Percentiles rank a stretch among this genome's conserved stretches.
Conservation (phyloP, 1,284 basidiomycete genomes). For the Kwoniella shivajii region DNA sequence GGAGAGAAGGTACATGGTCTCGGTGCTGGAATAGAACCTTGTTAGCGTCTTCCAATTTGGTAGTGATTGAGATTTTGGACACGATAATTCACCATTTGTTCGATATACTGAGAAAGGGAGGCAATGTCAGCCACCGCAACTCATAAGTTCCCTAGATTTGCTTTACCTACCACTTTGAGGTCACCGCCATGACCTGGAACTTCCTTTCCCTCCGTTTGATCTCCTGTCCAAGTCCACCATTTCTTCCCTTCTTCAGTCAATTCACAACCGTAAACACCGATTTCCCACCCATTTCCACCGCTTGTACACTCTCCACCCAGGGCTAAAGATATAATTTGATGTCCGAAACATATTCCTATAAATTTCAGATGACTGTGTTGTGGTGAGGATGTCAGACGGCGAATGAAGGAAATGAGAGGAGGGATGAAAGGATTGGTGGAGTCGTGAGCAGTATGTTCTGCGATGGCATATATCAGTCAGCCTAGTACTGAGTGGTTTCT, state of each 20-base stretch:
- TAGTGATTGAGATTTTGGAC: neutral
- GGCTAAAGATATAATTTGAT: slow-evolving; percentile 59
- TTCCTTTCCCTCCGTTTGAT: slow-evolving; percentile 14
- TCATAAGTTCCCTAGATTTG: neutral
- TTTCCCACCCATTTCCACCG: slow-evolving; percentile 59
- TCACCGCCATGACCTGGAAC: slow-evolving; percentile 43
- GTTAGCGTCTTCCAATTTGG: neutral
- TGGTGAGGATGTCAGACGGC: slow-evolving; percentile 30
- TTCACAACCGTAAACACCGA: slow-evolving; percentile 54
- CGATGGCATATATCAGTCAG: neutral
- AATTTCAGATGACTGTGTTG: slow-evolving; percentile 41
- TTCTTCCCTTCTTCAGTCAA: slow-evolving; percentile 53
- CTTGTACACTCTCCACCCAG: slow-evolving; percentile 54
- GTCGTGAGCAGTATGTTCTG: slow-evolving; percentile 50
- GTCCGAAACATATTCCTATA: slow-evolving; percentile 59
- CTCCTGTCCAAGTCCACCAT: slow-evolving; percentile 45
- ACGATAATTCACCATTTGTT: slow-evolving; percentile 55
- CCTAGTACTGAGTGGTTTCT: too few relatives aligned
- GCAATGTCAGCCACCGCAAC: neutral
- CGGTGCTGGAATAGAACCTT: slow-evolving; percentile 53
- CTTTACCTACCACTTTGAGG: slow-evolving; percentile 38
- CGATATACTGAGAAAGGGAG: slow-evolving; percentile 48
- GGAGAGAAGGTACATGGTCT: slow-evolving; percentile 56
- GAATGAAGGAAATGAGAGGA: slow-evolving; percentile 41
- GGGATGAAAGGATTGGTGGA: slow-evolving; percentile 37